Percentiles rank a stretch among this genome's conserved stretches.
Conservation (phyloP, 2,329 filamentous ascomycete species). For the Sclerotinia glacialis region DNA sequence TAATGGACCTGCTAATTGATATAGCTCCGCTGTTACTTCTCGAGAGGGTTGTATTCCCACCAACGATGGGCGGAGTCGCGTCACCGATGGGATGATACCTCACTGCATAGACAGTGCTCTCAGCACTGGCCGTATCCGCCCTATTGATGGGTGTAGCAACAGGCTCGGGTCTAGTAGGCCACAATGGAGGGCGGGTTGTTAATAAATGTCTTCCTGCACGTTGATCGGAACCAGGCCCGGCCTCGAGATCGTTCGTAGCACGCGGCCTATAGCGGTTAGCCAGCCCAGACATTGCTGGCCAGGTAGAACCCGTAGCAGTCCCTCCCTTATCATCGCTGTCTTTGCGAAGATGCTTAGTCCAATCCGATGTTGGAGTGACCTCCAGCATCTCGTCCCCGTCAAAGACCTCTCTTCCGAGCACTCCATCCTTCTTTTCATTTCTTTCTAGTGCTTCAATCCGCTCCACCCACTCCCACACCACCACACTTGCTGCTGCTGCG, state of each 20-base stretch:
- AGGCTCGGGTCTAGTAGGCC: slow-evolving; percentile 56
- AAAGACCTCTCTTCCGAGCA: slow-evolving; percentile 67
- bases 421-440: slow-evolving; percentile 44
- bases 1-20: slow-evolving; percentile 24
- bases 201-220: slow-evolving; percentile 25
- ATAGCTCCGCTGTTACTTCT: slow-evolving; percentile 33
- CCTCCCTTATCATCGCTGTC: slow-evolving; percentile 27
- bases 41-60: slow-evolving; percentile 21
- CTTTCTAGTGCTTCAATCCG: slow-evolving; percentile 60
- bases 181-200: slow-evolving; percentile 37
- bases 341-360: slow-evolving; percentile 37
- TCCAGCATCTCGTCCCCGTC: slow-evolving; percentile 74
- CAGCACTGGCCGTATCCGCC: slow-evolving; percentile 61
- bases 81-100: slow-evolving; percentile 58
- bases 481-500: slow-evolving; percentile 71
- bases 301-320: slow-evolving; percentile 36
- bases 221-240: slow-evolving; percentile 11
- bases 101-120: slow-evolving; percentile 62
- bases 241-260: slow-evolving; percentile 31
- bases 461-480: slow-evolving; percentile 80
- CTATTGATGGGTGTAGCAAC: slow-evolving; percentile 57
- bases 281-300: slow-evolving; percentile 46
- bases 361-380: slow-evolving; percentile 55
- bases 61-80: slow-evolving; percentile 29
- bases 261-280: slow-evolving; percentile 34